These are phyloP conservation scores for Moricandia arvensis DNA, from an alignment of 345 rosid species.

Conservation along the genomic window DNA sequence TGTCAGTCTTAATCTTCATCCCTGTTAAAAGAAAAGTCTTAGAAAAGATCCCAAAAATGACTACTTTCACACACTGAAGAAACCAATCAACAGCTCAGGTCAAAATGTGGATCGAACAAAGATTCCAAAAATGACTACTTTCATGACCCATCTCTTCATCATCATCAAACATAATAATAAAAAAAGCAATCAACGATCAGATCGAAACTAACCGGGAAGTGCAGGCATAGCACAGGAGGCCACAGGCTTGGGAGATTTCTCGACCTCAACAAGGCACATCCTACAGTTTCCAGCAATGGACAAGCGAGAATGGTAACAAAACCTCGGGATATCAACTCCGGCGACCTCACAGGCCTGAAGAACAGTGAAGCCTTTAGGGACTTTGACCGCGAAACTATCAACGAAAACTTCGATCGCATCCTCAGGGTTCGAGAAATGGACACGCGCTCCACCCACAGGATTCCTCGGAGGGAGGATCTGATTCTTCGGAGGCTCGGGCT, in stretches of 20 bases:
- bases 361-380: slow-evolving; percentile 96
- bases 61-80: neutral
- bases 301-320: slow-evolving; percentile 86
- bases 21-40: slow-evolving; percentile 44
- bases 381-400: slow-evolving; percentile 85
- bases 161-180: neutral
- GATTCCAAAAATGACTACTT: neutral
- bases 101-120: neutral
- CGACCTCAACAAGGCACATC: slow-evolving; percentile 99
- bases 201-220: slow-evolving; percentile 68
- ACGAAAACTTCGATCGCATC: slow-evolving; percentile 98
- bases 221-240: slow-evolving; percentile 99
- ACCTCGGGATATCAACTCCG: slow-evolving; percentile 97
- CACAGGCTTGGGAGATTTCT: slow-evolving; percentile 98
- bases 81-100: neutral
- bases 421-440: slow-evolving; percentile 78
- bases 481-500: slow-evolving; percentile 54
- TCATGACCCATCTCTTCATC: neutral
- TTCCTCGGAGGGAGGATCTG: slow-evolving; percentile 54
- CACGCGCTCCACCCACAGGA: slow-evolving; percentile 83
- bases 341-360: slow-evolving; percentile 98
- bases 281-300: slow-evolving; percentile 98
- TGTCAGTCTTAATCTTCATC: slow-evolving; percentile 97
- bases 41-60: neutral
- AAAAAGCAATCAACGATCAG: neutral